A percentile compares a stretch with the other conserved stretches of the same genome.
Evolutionary conservation across 345 rosid species (phyloP).

Genomic region (Citrus glauca): DNA sequence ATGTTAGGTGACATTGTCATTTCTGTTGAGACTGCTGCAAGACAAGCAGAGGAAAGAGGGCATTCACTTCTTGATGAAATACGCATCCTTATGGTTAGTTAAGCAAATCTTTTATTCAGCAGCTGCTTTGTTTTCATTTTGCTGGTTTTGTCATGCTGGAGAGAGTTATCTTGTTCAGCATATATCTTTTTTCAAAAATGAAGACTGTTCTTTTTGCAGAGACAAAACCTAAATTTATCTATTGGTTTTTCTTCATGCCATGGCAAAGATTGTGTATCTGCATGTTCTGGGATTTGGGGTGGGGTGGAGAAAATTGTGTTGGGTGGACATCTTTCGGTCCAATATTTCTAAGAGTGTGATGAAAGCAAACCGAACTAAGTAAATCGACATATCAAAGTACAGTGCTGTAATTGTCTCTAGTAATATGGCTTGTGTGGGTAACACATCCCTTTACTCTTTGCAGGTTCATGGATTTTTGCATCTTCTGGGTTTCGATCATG

Average conservation of each 20-base stretch:
- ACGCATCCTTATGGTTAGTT: slow-evolving; percentile 82
- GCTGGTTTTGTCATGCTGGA: not conserved
- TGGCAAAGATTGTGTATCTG: not conserved
- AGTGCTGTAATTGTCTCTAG: not conserved
- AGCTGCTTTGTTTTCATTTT: not conserved
- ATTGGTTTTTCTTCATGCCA: not conserved
- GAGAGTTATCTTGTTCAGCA: too few species aligned
- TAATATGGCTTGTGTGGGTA: not conserved
- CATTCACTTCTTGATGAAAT: slow-evolving; percentile 89
- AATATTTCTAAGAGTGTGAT: not conserved
- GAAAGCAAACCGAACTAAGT: not conserved
- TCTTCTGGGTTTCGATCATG: slow-evolving; percentile 96
- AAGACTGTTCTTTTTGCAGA: not conserved
- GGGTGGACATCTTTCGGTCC: not conserved
- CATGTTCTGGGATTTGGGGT: not conserved
- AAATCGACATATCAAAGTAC: not conserved
- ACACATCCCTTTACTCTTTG: not conserved
- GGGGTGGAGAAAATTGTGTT: not conserved
- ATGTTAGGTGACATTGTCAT: slow-evolving; percentile 95
- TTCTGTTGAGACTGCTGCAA: slow-evolving; percentile 89
- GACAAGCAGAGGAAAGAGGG: slow-evolving; percentile 90
- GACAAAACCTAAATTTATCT: slow-evolving; percentile 5
- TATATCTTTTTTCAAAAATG: too few species aligned
- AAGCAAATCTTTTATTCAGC: not conserved
- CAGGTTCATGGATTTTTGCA: slow-evolving; percentile 95